A percentile compares a stretch with the other conserved stretches of the same genome.
phyloP scores from a whole-genome alignment of 2,329 filamentous ascomycete genomes.

The Colletotrichum horii region DNA sequence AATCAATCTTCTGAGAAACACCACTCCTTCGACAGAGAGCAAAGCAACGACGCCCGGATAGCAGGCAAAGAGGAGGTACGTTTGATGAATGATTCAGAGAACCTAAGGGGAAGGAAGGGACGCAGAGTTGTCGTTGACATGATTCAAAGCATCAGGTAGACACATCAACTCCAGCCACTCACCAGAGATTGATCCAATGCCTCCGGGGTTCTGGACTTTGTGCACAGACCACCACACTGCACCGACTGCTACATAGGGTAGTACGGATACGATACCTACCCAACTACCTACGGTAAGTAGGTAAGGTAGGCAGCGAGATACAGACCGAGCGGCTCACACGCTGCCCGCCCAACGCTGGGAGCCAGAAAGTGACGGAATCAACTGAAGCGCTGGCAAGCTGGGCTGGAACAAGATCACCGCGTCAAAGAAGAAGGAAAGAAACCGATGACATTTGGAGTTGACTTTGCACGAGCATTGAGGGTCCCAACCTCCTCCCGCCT shows the following conservation, averaged over 20 bases:
- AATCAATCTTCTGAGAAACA: neutral
- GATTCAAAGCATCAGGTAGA: neutral
- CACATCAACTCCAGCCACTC: neutral
- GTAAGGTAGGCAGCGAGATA: neutral
- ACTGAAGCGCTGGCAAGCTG: neutral
- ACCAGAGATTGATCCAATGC: neutral
- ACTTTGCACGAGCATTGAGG: neutral
- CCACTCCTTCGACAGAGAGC: neutral
- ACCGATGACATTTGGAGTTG: neutral
- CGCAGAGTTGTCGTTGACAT: neutral
- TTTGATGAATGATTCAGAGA: neutral
- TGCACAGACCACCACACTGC: neutral
- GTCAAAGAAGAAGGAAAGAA: neutral
- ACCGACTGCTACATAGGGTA: neutral
- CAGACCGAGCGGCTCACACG: neutral
- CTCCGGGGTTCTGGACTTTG: neutral
- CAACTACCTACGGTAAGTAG: neutral
- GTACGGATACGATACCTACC: too few relatives aligned
- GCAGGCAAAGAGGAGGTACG: constrained; percentile 11
- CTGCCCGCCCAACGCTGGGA: neutral
- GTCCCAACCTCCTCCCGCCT: neutral
- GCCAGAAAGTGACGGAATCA: neutral
- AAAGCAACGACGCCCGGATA: neutral
- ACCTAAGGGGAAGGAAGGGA: neutral
- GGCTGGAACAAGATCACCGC: neutral